Evolutionary conservation across 2,329 filamentous ascomycete species (phyloP).

Genomic region (Alternaria incomplexa): DNA sequence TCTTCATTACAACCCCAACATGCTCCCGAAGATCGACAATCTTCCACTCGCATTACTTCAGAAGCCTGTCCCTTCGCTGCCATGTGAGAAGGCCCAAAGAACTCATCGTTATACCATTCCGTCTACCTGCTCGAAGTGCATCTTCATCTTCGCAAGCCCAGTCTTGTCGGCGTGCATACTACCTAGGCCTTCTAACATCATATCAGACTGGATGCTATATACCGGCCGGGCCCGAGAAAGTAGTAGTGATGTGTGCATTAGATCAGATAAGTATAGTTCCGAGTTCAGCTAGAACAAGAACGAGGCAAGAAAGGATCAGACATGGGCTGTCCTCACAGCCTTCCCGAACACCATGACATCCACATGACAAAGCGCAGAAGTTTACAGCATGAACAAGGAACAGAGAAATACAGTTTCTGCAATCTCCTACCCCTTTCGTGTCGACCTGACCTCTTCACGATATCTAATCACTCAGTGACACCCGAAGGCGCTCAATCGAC

Average conservation of each 20-base stretch:
- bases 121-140: neutral
- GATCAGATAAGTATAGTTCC: neutral
- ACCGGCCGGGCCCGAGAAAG: rapidly evolving
- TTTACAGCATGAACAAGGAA: rapidly evolving
- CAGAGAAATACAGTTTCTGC: rapidly evolving
- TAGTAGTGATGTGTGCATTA: rapidly evolving
- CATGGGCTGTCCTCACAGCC: neutral
- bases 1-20: neutral
- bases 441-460: neutral
- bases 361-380: neutral
- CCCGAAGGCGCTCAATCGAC: neutral
- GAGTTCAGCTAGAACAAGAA: neutral
- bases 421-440: rapidly evolving
- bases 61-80: rapidly evolving
- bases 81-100: neutral
- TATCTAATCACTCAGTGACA: neutral
- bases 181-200: neutral
- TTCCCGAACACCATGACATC: neutral
- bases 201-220: rapidly evolving
- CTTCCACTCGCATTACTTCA: neutral
- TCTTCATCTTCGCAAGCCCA: neutral
- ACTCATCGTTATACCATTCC: neutral
- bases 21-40: neutral
- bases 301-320: rapidly evolving
- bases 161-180: neutral